phyloP scores from a whole-genome alignment of 2,329 filamentous ascomycete species.

The Monosporascus ibericus region DNA sequence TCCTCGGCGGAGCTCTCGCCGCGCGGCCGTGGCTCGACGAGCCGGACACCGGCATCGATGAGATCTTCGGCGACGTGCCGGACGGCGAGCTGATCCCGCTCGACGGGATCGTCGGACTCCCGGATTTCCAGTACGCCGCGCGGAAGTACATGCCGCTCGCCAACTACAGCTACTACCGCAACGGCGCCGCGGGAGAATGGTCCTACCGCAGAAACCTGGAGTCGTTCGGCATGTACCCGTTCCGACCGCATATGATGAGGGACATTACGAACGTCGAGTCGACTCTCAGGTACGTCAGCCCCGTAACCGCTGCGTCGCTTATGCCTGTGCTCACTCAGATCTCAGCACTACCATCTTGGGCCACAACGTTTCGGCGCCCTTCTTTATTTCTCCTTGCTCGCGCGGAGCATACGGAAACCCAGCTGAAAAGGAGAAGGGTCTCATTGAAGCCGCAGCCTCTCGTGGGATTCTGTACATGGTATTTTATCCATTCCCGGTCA shows the following conservation, averaged over 20 bases:
- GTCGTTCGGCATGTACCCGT: constrained; percentile 40
- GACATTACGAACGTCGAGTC: constrained; percentile 40
- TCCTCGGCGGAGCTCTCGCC: constrained; percentile 31
- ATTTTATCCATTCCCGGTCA: neutral
- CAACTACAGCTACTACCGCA: constrained; percentile 52
- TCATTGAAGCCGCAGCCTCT: constrained; percentile 33
- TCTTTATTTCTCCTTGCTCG: constrained; percentile 37
- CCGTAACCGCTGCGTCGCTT: neutral
- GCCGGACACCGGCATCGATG: constrained; percentile 40
- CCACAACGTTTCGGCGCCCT: constrained; percentile 35
- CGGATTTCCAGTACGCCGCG: constrained; percentile 49
- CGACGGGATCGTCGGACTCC: constrained; percentile 39
- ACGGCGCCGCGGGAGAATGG: constrained; percentile 50
- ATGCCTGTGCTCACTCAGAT: constrained; percentile 10
- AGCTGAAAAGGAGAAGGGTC: constrained; percentile 29
- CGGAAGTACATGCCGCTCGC: constrained; percentile 38
- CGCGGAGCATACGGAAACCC: constrained; percentile 31
- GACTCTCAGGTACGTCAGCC: constrained; percentile 21
- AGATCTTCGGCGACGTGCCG: constrained; percentile 28
- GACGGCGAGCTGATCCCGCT: constrained; percentile 34
- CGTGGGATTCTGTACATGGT: constrained; percentile 36
- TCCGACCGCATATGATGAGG: constrained; percentile 43
- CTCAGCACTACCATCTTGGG: constrained; percentile 33
- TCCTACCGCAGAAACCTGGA: constrained; percentile 53
- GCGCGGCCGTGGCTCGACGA: constrained; percentile 38